Conservation (phyloP, 768 basidiomycete species). For the Xerocomellus chrysenteron region DNA sequence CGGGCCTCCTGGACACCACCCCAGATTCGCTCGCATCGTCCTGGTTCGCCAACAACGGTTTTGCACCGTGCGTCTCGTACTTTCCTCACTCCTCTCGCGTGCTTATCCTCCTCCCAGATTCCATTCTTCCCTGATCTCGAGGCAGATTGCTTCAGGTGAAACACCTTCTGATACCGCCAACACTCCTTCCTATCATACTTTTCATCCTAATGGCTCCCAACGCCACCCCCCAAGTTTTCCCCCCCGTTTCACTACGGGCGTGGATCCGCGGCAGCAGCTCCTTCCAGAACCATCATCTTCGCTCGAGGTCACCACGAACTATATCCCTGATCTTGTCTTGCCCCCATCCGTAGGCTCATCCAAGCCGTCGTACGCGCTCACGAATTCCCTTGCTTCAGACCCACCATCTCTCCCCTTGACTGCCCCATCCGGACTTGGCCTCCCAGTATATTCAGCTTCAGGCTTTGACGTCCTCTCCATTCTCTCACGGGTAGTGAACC, state of each 20-base stretch:
- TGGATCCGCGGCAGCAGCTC: constrained; percentile 5
- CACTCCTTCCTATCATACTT: not conserved
- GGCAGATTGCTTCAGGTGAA: constrained; percentile 3
- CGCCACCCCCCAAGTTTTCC: not conserved
- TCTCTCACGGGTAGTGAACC: constrained; percentile 70
- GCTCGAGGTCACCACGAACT: not conserved
- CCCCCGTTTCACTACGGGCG: not conserved
- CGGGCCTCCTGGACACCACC: constrained; percentile 33
- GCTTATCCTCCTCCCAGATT: constrained; percentile 26
- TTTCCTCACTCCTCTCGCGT: not conserved
- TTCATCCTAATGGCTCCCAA: constrained; percentile 1
- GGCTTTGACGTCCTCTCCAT: constrained; percentile 90
- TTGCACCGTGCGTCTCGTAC: constrained; percentile 28
- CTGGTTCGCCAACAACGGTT: constrained; percentile 54
- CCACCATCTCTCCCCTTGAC: constrained; percentile 8
- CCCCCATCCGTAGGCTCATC: constrained; percentile 3
- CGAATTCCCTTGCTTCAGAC: not conserved
- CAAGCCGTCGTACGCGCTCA: constrained; percentile 2
- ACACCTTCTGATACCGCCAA: not conserved
- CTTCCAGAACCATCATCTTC: constrained; percentile 6
- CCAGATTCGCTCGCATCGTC: constrained; percentile 34
- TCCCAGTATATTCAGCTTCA: constrained; percentile 81
- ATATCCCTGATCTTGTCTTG: constrained; percentile 5
- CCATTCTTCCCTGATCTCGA: constrained; percentile 17
- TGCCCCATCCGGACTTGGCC: constrained; percentile 34